Evolutionary conservation across 1,139 yeast genomes (phyloP), one percentile per base, ranked within the genome.

Genomic region (Geotrichum citri-aurantii): DNA sequence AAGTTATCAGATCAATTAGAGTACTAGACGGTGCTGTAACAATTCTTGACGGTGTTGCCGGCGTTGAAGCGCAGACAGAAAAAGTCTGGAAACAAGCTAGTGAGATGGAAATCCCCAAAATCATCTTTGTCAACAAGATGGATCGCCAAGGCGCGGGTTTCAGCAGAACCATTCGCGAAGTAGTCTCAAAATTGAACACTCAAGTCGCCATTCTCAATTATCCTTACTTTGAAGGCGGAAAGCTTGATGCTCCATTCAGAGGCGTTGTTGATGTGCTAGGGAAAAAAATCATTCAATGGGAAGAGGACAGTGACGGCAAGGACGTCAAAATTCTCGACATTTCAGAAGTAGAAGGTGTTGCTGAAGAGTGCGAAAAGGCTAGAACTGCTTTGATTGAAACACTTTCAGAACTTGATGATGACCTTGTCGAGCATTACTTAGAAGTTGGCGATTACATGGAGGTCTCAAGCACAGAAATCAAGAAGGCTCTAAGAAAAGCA

Each of bases 11-110:
- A 59, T 86, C 98, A 0, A 79, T 93, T 61, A 79, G 97, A 62
- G 97, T 93, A 1, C 76, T 93, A 19, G 99, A 93, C 73, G 97
- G 98, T 1, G 95, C 92, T 0, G 95, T 93, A 4, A 87, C 96
- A 0, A 88, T 93, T 12, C 75, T 93, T 57, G 99, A 93, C 73
- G 96, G 89, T 0, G 98, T 93, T 3, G 98, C 97, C 1, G 99
- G 99, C 14, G 99, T 93, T 0, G 99, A 93, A 69, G 95, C 99
- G 0, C 98, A 95, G 70, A 93, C 99, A 0, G 97, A 92, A 70
- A 92, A 91, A 69, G 98, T 93, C 1, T 93, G 98, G 98, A 83
- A 81, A 65, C 97, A 92, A 71, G 93, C 97, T 1, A 77, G 76
- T 48, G 81, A 79, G 29, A 77, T 88, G 62, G 73, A 73, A 1